Conservation (phyloP, 1,139 yeast genomes). For the Meyerozyma carpophila region DNA sequence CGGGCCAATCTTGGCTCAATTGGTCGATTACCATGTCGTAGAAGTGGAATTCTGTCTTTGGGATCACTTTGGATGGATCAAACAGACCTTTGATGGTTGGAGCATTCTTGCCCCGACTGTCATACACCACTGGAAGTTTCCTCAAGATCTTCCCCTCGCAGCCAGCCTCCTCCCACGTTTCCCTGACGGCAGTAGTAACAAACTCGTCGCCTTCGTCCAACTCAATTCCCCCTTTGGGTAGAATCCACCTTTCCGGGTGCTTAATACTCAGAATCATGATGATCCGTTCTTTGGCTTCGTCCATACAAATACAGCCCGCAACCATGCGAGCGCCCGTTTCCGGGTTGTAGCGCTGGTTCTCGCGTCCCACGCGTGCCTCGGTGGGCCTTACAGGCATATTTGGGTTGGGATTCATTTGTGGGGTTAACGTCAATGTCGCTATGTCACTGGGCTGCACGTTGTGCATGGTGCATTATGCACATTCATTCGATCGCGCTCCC, state of each 20-base stretch:
- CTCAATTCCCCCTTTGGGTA: slow-evolving; percentile 97
- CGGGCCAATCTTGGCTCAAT: slow-evolving; percentile 72
- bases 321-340: slow-evolving; percentile 76
- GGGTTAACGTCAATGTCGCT: neutral
- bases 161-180: slow-evolving; percentile 98
- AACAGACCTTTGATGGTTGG: slow-evolving; percentile 44
- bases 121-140: slow-evolving; percentile 62
- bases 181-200: slow-evolving; percentile 64
- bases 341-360: slow-evolving; percentile 37
- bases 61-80: slow-evolving; percentile 37
- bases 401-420: slow-evolving; percentile 7
- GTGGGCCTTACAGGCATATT: slow-evolving; percentile 16
- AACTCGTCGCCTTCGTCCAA: slow-evolving; percentile 64
- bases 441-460: neutral
- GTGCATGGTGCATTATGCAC: neutral
- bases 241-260: slow-evolving; percentile 66
- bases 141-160: slow-evolving; percentile 56
- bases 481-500: neutral
- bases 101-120: slow-evolving; percentile 60
- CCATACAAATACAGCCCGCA: slow-evolving; percentile 84
- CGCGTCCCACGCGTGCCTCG: slow-evolving; percentile 30
- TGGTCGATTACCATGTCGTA: slow-evolving; percentile 64
- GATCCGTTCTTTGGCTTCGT: slow-evolving; percentile 51
- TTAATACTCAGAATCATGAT: slow-evolving; percentile 74
- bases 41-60: slow-evolving; percentile 78